Evolutionary conservation across 2,329 filamentous ascomycete genomes (phyloP).

Genomic region (Diaporthe batatas): DNA sequence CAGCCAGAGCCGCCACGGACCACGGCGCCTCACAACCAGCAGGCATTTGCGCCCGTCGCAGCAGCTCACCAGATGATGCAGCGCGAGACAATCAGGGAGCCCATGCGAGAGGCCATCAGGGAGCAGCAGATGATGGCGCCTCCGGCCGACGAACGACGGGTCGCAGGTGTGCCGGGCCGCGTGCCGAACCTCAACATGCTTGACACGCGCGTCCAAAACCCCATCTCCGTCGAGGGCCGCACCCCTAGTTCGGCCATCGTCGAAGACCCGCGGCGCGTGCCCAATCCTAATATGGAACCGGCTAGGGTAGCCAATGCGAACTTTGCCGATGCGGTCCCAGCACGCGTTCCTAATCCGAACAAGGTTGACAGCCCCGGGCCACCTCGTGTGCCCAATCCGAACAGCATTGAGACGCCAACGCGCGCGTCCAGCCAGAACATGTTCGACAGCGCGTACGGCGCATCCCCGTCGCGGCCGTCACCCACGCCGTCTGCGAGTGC

Average conservation of each 20-base stretch:
- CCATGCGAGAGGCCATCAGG: slow-evolving; percentile 19
- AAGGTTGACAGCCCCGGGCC: slow-evolving; percentile 34
- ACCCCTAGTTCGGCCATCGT: slow-evolving; percentile 30
- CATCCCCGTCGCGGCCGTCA: slow-evolving; percentile 46
- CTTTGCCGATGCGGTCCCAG: slow-evolving; percentile 22
- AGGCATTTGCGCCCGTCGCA: slow-evolving; percentile 49
- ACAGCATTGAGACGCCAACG: slow-evolving; percentile 38
- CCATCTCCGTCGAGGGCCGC: slow-evolving; percentile 20
- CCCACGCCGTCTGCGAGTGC: slow-evolving; percentile 56
- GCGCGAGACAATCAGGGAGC: slow-evolving; percentile 36
- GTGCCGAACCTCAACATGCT: slow-evolving; percentile 46
- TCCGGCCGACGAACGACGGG: slow-evolving; percentile 53
- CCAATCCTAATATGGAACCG: slow-evolving; percentile 37
- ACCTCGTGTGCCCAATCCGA: slow-evolving; percentile 40
- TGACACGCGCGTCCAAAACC: slow-evolving; percentile 28
- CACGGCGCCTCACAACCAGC: slow-evolving; percentile 50
- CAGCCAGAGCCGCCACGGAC: slow-evolving; percentile 60
- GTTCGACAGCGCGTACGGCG: slow-evolving; percentile 39
- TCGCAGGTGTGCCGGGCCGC: slow-evolving; percentile 55
- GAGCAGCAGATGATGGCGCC: slow-evolving; percentile 48
- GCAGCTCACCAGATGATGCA: slow-evolving; percentile 41
- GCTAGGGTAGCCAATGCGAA: slow-evolving; percentile 37
- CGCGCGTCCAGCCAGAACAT: slow-evolving; percentile 45
- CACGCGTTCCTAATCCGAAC: slow-evolving; percentile 40
- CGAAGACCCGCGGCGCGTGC: slow-evolving; percentile 37